These are phyloP conservation scores for Gelatoporia subvermispora DNA, from an alignment of 768 basidiomycete species.

Conservation along the genomic window DNA sequence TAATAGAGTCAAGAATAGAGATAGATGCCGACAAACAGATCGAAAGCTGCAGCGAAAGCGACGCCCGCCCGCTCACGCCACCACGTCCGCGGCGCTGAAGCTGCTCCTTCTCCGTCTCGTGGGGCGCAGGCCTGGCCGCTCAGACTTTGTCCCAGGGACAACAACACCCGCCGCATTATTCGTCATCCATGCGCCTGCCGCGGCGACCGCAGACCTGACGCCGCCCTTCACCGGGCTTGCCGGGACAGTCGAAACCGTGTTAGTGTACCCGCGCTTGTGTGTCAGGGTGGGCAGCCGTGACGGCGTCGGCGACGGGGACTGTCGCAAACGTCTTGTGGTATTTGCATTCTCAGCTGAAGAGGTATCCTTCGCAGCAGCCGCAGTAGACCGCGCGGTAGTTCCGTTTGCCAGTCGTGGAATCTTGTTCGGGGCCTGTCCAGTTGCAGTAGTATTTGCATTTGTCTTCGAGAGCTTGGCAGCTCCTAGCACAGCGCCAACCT, in stretches of 20 bases:
- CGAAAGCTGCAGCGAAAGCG: neutral
- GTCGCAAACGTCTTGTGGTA: conserved; percentile 31
- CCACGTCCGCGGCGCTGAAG: conserved; percentile 82
- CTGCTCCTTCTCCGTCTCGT: conserved; percentile 79
- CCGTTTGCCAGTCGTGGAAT: conserved; percentile 34
- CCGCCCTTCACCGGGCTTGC: conserved; percentile 36
- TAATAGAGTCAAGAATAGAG: neutral
- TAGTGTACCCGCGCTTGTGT: conserved; percentile 45
- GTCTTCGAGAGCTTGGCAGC: conserved; percentile 19
- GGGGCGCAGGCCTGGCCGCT: conserved; percentile 68
- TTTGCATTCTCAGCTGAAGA: conserved; percentile 26
- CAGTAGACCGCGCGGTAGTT: conserved; percentile 50
- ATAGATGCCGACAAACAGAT: no score
- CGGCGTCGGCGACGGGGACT: conserved; percentile 61
- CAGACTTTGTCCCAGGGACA: conserved; percentile 65
- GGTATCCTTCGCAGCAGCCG: conserved; percentile 30
- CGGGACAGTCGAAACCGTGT: conserved; percentile 31
- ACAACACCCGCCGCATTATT: conserved; percentile 66
- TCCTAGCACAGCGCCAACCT: conserved; percentile 17
- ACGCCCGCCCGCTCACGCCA: conserved; percentile 47
- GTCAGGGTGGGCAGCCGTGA: conserved; percentile 75
- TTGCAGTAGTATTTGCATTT: conserved; percentile 1
- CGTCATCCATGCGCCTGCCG: conserved; percentile 72
- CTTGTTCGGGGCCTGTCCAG: conserved; percentile 32
- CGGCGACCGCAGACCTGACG: conserved; percentile 33